Evolutionary conservation across 2,329 filamentous ascomycete genomes (phyloP).

Genomic region (Albophoma yamanashiensis): DNA sequence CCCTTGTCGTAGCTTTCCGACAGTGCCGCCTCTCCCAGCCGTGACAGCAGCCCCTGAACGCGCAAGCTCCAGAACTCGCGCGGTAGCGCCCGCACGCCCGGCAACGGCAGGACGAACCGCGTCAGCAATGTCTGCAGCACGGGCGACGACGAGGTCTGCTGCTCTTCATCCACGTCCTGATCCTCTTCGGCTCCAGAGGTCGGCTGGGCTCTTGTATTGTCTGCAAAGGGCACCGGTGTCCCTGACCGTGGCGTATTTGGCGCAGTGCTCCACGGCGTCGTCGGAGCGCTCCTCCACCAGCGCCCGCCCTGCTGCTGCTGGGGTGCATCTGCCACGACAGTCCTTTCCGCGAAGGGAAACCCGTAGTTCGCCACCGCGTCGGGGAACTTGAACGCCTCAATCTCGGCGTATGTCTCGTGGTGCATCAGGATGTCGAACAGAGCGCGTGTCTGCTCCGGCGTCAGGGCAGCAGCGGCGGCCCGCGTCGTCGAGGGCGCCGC

Average conservation of each 20-base stretch:
- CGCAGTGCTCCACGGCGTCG: slow-evolving; percentile 12
- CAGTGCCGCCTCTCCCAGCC: slow-evolving; percentile 56
- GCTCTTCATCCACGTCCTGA: slow-evolving; percentile 13
- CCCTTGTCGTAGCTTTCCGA: slow-evolving; percentile 80
- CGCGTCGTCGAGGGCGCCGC: background rate
- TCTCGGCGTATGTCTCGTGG: slow-evolving; percentile 53
- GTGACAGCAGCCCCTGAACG: slow-evolving; percentile 46
- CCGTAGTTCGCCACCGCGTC: slow-evolving; percentile 57
- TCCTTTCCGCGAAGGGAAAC: slow-evolving; percentile 45
- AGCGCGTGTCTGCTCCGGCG: slow-evolving; percentile 34
- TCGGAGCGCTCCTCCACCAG: background rate
- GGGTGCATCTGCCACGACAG: background rate
- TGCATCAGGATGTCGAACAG: slow-evolving; percentile 52
- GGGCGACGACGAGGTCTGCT: slow-evolving; percentile 40
- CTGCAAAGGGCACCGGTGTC: slow-evolving; percentile 11
- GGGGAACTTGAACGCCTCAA: slow-evolving; percentile 59
- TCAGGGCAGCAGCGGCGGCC: slow-evolving; percentile 9
- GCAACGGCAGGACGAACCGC: slow-evolving; percentile 53
- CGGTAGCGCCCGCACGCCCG: slow-evolving; percentile 53
- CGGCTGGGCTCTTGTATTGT: background rate
- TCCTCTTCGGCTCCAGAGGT: slow-evolving; percentile 3
- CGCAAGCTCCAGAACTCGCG: slow-evolving; percentile 55
- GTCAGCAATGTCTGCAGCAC: slow-evolving; percentile 58
- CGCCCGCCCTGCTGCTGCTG: background rate
- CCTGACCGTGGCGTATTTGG: slow-evolving; percentile 16